A percentile compares a stretch with the other conserved stretches of the same genome.
Conservation (phyloP, 2,329 filamentous ascomycete species). For the Alternaria solani region DNA sequence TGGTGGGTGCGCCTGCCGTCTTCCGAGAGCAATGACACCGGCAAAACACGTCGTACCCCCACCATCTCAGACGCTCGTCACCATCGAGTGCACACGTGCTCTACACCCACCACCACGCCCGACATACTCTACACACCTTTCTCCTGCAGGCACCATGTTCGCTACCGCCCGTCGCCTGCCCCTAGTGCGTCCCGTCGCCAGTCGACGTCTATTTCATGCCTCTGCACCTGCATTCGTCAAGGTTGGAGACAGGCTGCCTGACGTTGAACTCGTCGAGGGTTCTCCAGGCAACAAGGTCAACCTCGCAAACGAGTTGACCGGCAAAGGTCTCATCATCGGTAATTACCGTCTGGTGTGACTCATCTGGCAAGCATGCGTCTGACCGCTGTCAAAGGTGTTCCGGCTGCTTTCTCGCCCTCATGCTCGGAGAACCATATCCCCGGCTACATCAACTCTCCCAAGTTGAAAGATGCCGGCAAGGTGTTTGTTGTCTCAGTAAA, state of each 20-base stretch:
- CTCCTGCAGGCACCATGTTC: slow-evolving; percentile 29
- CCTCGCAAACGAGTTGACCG: slow-evolving; percentile 76
- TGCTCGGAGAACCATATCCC: slow-evolving; percentile 80
- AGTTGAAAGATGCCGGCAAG: slow-evolving; percentile 79
- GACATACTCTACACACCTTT: slow-evolving; percentile 16
- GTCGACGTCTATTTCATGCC: slow-evolving; percentile 66
- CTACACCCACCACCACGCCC: slow-evolving; percentile 1
- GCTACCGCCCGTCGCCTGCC: slow-evolving; percentile 41
- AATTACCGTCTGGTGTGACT: slow-evolving; percentile 18
- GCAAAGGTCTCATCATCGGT: slow-evolving; percentile 78
- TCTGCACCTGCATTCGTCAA: slow-evolving; percentile 71
- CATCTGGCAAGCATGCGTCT: slow-evolving; percentile 9
- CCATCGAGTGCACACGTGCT: slow-evolving; percentile 6
- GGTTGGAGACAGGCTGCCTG: slow-evolving; percentile 80
- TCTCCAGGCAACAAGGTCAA: slow-evolving; percentile 94
- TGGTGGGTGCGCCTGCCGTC: slow-evolving; percentile 14
- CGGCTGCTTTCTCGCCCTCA: slow-evolving; percentile 61
- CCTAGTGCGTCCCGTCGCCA: slow-evolving; percentile 28
- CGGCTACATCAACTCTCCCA: slow-evolving; percentile 81
- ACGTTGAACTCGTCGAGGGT: slow-evolving; percentile 79
- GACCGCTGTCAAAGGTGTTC: slow-evolving; percentile 40
- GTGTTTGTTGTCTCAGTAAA: slow-evolving; percentile 94
- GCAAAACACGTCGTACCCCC: neutral
- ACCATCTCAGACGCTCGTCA: slow-evolving; percentile 14
- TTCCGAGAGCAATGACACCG: slow-evolving; percentile 7